A percentile compares a stretch with the other conserved stretches of the same genome.
Conservation (phyloP, 305 asterid species). For the Fraxinus sp. region DNA sequence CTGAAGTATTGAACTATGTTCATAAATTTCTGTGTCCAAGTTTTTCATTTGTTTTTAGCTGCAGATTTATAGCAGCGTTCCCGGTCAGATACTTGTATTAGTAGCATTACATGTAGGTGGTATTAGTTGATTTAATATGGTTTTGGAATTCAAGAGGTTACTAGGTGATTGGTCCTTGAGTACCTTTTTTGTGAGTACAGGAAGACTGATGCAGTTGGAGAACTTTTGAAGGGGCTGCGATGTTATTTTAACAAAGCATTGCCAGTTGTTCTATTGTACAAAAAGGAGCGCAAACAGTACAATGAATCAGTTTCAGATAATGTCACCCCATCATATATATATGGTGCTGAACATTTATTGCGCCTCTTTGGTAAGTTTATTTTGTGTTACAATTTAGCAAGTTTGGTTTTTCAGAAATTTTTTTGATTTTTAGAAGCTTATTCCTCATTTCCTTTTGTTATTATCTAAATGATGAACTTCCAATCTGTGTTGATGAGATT, state of each 20-base stretch:
- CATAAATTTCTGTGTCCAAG: neutral
- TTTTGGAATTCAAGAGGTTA: neutral
- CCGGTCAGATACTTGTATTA: neutral
- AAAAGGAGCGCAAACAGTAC: conserved; percentile 87
- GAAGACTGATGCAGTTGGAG: conserved; percentile 67
- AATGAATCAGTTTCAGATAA: conserved; percentile 55
- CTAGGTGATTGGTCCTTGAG: conserved; percentile 23
- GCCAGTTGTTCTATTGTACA: conserved; percentile 74
- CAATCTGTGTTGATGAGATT: neutral
- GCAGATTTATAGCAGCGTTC: conserved; percentile 3
- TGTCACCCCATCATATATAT: conserved; percentile 74
- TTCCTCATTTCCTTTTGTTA: neutral
- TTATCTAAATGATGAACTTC: neutral
- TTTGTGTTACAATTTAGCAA: conserved; percentile 9
- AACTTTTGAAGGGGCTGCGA: conserved; percentile 78
- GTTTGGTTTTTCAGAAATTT: neutral
- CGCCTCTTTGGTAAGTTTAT: conserved; percentile 83
- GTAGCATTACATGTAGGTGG: neutral
- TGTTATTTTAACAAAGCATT: conserved; percentile 86
- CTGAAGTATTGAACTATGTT: neutral
- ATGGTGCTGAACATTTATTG: conserved; percentile 94
- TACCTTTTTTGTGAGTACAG: conserved; percentile 42
- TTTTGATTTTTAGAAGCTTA: neutral
- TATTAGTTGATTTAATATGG: conserved; percentile 10
- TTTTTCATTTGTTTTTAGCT: neutral